These are phyloP conservation scores for Mucor irregularis DNA, from an alignment of 371 early-diverging fungal species.

Conservation along the genomic window DNA sequence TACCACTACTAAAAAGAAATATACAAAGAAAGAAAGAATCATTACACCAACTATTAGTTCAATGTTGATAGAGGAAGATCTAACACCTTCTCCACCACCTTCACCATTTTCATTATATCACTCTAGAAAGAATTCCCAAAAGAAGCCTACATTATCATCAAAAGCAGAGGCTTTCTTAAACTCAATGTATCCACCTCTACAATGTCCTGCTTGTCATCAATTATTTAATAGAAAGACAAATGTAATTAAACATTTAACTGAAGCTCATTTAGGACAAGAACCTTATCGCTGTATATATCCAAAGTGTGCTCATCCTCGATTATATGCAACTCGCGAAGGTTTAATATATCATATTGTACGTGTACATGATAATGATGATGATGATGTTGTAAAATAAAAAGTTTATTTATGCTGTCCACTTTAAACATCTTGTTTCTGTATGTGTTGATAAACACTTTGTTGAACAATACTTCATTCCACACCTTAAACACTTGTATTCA, in stretches of 20 bases:
- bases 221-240: slow-evolving; percentile 45
- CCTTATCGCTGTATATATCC: slow-evolving; percentile 48
- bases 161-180: slow-evolving; percentile 31
- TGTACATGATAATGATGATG: slow-evolving; percentile 28
- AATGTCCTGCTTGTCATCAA: slow-evolving; percentile 45
- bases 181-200: slow-evolving; percentile 39
- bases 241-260: slow-evolving; percentile 47
- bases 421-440: slow-evolving; percentile 59
- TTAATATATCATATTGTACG: slow-evolving; percentile 49
- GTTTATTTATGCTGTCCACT: slow-evolving; percentile 18
- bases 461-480: slow-evolving; percentile 71
- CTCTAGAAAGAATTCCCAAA: slow-evolving; percentile 25
- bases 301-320: slow-evolving; percentile 40
- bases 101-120: slow-evolving; percentile 21
- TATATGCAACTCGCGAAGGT: slow-evolving; percentile 48
- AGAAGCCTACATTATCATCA: slow-evolving; percentile 32
- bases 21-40: neutral
- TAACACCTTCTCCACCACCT: slow-evolving; percentile 26
- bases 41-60: neutral
- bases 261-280: slow-evolving; percentile 43
- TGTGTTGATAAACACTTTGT: slow-evolving; percentile 59
- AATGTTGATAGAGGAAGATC: too few species aligned
- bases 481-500: slow-evolving; percentile 57
- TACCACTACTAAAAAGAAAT: neutral
- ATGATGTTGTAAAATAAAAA: slow-evolving; percentile 4